Evolutionary conservation across 345 rosid species (phyloP).

Genomic region (Gossypium bickii): DNA sequence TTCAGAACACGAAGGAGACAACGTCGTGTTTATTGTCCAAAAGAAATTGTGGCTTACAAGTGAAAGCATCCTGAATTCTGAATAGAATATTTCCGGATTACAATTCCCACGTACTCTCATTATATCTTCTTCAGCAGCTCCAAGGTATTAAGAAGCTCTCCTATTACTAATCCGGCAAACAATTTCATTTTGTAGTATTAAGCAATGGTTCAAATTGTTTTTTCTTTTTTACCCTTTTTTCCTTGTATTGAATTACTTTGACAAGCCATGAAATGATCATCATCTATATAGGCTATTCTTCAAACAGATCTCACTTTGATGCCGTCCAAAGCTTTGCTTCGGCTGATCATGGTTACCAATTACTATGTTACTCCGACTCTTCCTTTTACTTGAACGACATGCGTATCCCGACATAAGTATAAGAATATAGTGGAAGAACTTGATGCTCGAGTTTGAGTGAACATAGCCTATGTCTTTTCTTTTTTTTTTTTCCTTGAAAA

Average conservation of each 20-base stretch:
- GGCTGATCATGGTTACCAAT: too few relatives aligned
- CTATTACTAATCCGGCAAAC: conserved; percentile 24
- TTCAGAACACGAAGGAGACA: conserved; percentile 49
- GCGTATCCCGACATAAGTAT: too few relatives aligned
- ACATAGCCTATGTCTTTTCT: too few relatives aligned
- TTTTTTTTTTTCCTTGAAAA: too few relatives aligned
- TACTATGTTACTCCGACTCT: too few relatives aligned
- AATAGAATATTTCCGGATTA: conserved; percentile 28
- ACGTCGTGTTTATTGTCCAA: conserved; percentile 49
- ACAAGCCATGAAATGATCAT: conserved; percentile 10
- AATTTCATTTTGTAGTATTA: conserved; percentile 38
- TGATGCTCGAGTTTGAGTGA: too few relatives aligned
- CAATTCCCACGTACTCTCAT: neutral
- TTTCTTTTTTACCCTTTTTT: neutral
- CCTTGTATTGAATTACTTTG: conserved; percentile 36
- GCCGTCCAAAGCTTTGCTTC: too few relatives aligned
- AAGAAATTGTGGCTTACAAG: conserved; percentile 89
- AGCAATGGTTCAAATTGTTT: conserved; percentile 23
- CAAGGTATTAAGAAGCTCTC: conserved; percentile 24
- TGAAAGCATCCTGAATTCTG: conserved; percentile 62
- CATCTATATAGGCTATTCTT: conserved; percentile 11
- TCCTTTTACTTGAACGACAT: too few relatives aligned
- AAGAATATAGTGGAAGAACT: too few relatives aligned
- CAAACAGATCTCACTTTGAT: neutral
- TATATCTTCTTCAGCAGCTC: conserved; percentile 14